Base-by-base conservation (phyloP, 139 green algal genomes). In the Axilococcus clingmanii region DNA sequence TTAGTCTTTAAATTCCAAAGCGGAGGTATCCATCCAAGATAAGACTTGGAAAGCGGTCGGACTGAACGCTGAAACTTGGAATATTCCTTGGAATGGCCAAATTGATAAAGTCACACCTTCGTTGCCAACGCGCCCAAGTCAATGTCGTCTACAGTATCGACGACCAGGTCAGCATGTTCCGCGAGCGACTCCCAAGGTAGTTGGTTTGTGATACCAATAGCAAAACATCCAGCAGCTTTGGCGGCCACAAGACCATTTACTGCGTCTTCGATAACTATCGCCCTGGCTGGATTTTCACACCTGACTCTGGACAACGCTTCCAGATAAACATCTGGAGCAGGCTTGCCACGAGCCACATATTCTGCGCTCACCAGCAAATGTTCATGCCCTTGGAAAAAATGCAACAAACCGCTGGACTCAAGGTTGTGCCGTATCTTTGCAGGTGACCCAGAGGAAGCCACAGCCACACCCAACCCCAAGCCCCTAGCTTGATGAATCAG, bases 261-360 rank as follows among this genome's bases (percentile, higher is more conserved):
- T 7, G 83, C 72, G 43, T 83, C 77, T 57, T 89, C 80, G 3
- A 89, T 58, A n/a, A 89, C 65, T 7, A 88, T 23, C 7, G 61
- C 71, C 1, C 45, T 30, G 8, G 24, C 25, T 12, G 56, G 30
- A 30, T 81, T 61, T 23, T 34, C 38, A 68, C 73, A 85, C 33
- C 68, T 70, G 55, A 83, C 14, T 5, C 67, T 58, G 24, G 49
- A 37, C 55, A 92, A 57, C 3, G 68, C 70, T 43, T 83, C 79
- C 9, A 84, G 17, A 59, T 88, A 92, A 14, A 92, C 75, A 41
- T 92, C 83, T 2, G 83, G 83, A 1, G 72, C 73, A 0, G 81
- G 81, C 58, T 89, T 89, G 28, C 81, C 81, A 16, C 61, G 60
- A 9, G 40, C 27, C 22, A 80, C 68, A 28, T 75, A 29, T 24